A percentile compares a stretch with the other conserved stretches of the same genome.
Evolutionary conservation across 2,329 filamentous ascomycete species (phyloP).

Genomic region (Ceratocystis smalleyi): DNA sequence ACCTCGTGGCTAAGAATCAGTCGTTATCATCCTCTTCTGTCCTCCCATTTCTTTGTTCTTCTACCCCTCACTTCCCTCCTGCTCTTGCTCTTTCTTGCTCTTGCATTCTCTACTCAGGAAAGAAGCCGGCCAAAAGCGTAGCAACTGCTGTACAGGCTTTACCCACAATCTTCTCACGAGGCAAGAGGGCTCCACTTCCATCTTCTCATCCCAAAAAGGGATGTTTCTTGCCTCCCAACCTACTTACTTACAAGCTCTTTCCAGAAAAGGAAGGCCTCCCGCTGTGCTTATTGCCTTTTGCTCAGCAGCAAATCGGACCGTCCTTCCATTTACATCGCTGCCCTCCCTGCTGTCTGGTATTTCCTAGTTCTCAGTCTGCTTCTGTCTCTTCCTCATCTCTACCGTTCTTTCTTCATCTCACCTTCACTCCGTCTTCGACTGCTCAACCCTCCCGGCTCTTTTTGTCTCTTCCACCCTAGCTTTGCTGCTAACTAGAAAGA

Average conservation of each 20-base stretch:
- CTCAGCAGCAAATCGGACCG: neutral
- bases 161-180: neutral
- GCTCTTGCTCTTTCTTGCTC: neutral
- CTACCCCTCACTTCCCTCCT: neutral
- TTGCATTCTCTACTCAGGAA: neutral
- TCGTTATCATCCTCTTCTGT: slow-evolving; percentile 11
- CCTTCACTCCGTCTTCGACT: slow-evolving; percentile 5
- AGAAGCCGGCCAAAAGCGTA: neutral
- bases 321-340: slow-evolving; percentile 11
- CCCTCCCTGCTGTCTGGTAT: neutral
- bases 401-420: slow-evolving; percentile 3
- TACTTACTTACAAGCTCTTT: neutral
- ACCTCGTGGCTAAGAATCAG: neutral
- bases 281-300: slow-evolving; percentile 5
- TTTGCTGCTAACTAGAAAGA: neutral
- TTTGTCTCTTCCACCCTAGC: neutral
- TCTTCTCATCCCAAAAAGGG: neutral
- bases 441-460: neutral
- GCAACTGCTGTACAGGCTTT: neutral
- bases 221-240: neutral
- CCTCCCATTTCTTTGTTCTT: slow-evolving; percentile 2
- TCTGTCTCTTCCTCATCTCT: neutral
- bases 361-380: neutral
- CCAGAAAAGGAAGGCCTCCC: neutral
- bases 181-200: neutral